Conservation (phyloP, 208 protist species). For the Leishmania amazonensis region DNA sequence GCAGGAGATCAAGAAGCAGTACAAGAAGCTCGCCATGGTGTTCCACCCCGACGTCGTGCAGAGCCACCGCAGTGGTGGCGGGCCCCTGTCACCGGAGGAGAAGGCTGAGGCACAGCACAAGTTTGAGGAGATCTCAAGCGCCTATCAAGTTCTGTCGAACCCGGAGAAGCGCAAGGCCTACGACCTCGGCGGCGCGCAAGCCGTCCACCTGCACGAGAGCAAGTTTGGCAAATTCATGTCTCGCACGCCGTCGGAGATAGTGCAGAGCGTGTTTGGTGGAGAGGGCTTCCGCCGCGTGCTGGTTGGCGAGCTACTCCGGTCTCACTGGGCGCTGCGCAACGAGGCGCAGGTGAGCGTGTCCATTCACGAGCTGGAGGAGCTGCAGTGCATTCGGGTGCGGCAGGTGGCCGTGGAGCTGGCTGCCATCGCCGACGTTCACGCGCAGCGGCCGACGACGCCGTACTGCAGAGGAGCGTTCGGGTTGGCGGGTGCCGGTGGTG, state of each 20-base stretch:
- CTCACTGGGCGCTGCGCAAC: conserved; percentile 80
- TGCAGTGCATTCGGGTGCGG: conserved; percentile 80
- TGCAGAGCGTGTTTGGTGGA: conserved; percentile 87
- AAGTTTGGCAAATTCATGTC: conserved; percentile 74
- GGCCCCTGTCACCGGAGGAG: conserved; percentile 36
- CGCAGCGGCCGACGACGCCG: conserved; percentile 34
- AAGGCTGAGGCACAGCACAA: conserved; percentile 46
- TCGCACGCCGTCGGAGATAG: conserved; percentile 80
- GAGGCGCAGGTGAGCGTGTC: conserved; percentile 86
- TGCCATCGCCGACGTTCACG: conserved; percentile 79
- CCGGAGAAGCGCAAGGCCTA: conserved; percentile 82
- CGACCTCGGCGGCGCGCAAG: conserved; percentile 67
- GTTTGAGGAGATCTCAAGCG: conserved; percentile 74
- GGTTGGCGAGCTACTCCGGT: conserved; percentile 72
- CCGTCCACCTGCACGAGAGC: conserved; percentile 64
- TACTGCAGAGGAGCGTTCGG: conserved; percentile 10
- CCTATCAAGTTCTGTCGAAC: conserved; percentile 90
- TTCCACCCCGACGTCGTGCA: conserved; percentile 85
- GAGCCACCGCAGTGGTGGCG: conserved; percentile 19
- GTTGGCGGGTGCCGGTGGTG: not conserved
- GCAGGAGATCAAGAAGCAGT: conserved; percentile 78
- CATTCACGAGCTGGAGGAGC: conserved; percentile 79
- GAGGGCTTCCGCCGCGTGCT: conserved; percentile 65
- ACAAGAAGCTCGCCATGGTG: conserved; percentile 88
- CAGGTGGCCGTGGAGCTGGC: conserved; percentile 72